These are phyloP conservation scores for Gossypium davidsonii DNA, from an alignment of 441 rosid genomes.

Conservation along the genomic window DNA sequence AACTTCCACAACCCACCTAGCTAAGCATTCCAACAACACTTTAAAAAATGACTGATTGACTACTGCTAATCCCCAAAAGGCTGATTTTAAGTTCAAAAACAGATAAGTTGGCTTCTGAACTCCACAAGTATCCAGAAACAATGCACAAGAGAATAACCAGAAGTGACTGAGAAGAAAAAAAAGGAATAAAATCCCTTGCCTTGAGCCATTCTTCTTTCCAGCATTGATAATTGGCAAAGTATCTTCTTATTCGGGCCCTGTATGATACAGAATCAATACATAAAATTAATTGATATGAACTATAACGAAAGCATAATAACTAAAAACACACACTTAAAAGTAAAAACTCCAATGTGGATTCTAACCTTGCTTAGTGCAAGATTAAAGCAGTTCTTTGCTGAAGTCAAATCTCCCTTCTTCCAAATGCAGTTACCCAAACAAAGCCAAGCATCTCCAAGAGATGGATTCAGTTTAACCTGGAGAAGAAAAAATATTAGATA, in stretches of 20 bases:
- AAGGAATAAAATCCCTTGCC: conserved; percentile 31
- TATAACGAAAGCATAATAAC: not conserved
- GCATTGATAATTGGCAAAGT: conserved; percentile 64
- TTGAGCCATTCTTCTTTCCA: conserved; percentile 69
- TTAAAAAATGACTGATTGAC: not conserved
- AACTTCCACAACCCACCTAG: not conserved
- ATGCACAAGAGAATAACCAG: not conserved
- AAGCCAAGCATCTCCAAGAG: conserved; percentile 73
- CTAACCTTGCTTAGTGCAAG: conserved; percentile 66
- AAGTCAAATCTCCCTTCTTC: conserved; percentile 70
- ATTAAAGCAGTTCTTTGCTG: conserved; percentile 63
- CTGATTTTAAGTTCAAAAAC: not conserved
- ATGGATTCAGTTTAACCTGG: conserved; percentile 73
- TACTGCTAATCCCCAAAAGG: not conserved
- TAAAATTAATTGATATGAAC: not conserved
- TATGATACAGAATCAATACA: conserved; percentile 12
- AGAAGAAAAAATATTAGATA: conserved; percentile 21
- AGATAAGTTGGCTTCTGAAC: not conserved
- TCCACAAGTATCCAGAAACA: not conserved
- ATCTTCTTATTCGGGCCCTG: conserved; percentile 70
- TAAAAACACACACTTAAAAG: not conserved
- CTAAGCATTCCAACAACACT: not conserved
- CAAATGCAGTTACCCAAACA: conserved; percentile 68
- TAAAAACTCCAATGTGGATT: not conserved
- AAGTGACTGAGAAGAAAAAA: not conserved